Percentiles rank a stretch among this genome's conserved stretches.
Conservation (phyloP, 2,329 filamentous ascomycete genomes). For the Decorospora gaudefroyi region DNA sequence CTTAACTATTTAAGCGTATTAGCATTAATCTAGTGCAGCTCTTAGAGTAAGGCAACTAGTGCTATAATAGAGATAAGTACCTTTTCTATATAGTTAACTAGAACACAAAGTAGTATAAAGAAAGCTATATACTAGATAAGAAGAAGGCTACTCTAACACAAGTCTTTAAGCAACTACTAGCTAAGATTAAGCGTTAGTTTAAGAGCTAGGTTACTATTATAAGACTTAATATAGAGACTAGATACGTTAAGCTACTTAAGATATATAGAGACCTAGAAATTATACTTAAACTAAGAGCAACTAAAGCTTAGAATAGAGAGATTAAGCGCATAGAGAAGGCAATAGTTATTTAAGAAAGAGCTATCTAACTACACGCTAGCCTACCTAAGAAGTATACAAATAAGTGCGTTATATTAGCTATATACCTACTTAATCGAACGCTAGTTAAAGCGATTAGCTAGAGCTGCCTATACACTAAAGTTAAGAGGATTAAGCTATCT, state of each 20-base stretch:
- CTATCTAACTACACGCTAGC: slow-evolving; percentile 2
- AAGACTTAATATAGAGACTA: not conserved
- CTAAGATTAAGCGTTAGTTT: too few species aligned
- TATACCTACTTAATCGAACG: slow-evolving; percentile 16
- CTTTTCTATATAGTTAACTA: not conserved
- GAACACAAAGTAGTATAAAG: slow-evolving; percentile 7
- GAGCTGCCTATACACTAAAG: slow-evolving; percentile 12
- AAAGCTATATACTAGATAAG: slow-evolving; percentile 1
- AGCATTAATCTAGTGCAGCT: too few species aligned
- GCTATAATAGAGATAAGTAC: slow-evolving; percentile 6
- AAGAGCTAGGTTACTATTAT: not conserved
- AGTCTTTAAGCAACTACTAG: slow-evolving; percentile 4
- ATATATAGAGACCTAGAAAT: not conserved
- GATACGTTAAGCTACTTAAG: not conserved
- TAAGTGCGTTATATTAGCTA: slow-evolving; percentile 7
- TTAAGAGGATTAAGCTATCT: slow-evolving; percentile 1
- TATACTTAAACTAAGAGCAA: not conserved
- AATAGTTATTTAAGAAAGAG: slow-evolving; percentile 6
- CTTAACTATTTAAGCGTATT: not conserved
- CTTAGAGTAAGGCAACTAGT: slow-evolving; percentile 1
- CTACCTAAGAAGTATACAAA: slow-evolving; percentile 8
- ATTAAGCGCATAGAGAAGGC: too few species aligned
- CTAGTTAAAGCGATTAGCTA: slow-evolving; percentile 5
- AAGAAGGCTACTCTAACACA: not conserved
- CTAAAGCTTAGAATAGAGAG: slow-evolving; percentile 1